Conservation (phyloP, 2,329 filamentous ascomycete genomes). For the Cadophora gregata region DNA sequence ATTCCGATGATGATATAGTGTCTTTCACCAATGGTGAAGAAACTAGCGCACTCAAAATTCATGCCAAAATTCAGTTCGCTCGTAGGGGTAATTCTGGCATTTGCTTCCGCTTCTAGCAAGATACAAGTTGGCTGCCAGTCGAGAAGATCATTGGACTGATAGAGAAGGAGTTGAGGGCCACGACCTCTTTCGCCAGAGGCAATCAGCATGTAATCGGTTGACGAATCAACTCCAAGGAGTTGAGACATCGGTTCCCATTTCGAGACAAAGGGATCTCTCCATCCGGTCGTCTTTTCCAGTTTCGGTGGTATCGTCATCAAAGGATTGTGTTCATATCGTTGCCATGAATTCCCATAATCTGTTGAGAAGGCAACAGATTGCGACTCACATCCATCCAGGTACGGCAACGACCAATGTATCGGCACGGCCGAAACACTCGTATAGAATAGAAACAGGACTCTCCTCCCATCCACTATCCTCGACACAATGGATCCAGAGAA, state of each 20-base stretch:
- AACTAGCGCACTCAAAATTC: conserved; percentile 37
- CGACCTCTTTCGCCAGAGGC: conserved; percentile 30
- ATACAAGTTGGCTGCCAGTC: conserved; percentile 31
- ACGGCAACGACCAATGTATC: conserved; percentile 36
- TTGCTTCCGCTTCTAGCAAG: conserved; percentile 25
- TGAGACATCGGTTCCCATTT: conserved; percentile 29
- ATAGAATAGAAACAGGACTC: conserved; percentile 35
- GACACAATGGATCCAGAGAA: conserved; percentile 36
- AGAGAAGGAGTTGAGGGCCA: conserved; percentile 33
- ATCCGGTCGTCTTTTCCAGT: conserved; percentile 29
- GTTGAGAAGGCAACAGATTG: conserved; percentile 35
- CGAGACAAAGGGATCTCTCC: conserved; percentile 37
- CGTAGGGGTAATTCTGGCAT: conserved; percentile 24
- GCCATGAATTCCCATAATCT: conserved; percentile 36
- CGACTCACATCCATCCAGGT: conserved; percentile 35
- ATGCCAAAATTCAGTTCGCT: conserved; percentile 29
- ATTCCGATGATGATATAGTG: conserved; percentile 35
- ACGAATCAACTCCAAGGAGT: conserved; percentile 20
- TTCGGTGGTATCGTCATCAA: conserved; percentile 31
- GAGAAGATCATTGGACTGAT: conserved; percentile 32
- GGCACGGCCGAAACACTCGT: conserved; percentile 34
- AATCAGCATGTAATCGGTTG: conserved; percentile 35
- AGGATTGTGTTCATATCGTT: conserved; percentile 33
- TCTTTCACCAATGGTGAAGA: conserved; percentile 33
- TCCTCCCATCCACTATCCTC: conserved; percentile 28